These are phyloP conservation scores for Plantago elongata DNA, from an alignment of 257 asterid species.

Conservation along the genomic window DNA sequence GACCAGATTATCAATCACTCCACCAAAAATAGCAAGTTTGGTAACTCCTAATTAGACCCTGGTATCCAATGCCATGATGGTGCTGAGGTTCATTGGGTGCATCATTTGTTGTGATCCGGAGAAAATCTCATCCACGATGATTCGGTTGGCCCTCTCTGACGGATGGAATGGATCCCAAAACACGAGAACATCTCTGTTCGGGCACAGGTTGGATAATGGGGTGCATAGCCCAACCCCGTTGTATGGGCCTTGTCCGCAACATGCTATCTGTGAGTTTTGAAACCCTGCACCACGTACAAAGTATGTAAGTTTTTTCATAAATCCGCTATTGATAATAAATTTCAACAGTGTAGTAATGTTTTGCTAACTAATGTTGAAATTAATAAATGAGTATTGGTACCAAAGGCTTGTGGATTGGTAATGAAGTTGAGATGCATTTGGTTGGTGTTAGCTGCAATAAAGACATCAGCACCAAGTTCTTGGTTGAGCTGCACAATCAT, in stretches of 20 bases:
- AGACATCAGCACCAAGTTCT: constrained; percentile 40
- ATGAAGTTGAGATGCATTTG: constrained; percentile 57
- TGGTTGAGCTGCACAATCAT: constrained; percentile 51
- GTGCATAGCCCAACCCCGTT: constrained; percentile 90
- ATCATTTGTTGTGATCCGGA: constrained; percentile 48
- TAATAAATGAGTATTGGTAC: constrained; percentile 25
- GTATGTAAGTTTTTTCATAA: background rate
- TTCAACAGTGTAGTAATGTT: background rate
- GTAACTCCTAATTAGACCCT: constrained; percentile 21
- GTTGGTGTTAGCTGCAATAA: constrained; percentile 60
- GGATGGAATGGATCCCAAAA: constrained; percentile 96
- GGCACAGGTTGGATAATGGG: constrained; percentile 56
- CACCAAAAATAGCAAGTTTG: constrained; percentile 17
- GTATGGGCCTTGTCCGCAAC: constrained; percentile 94
- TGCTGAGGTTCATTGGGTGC: constrained; percentile 85
- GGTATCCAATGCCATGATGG: constrained; percentile 51
- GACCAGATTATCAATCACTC: constrained; percentile 8
- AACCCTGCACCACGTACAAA: constrained; percentile 41
- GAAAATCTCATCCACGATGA: constrained; percentile 59
- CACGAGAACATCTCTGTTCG: constrained; percentile 53
- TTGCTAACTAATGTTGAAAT: background rate
- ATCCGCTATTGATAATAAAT: background rate
- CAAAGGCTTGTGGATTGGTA: constrained; percentile 50
- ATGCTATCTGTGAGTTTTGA: constrained; percentile 62
- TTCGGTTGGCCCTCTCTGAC: constrained; percentile 65